phyloP scores from a whole-genome alignment of 1,284 basidiomycete species.

The Lentinula novae-zelandiae region DNA sequence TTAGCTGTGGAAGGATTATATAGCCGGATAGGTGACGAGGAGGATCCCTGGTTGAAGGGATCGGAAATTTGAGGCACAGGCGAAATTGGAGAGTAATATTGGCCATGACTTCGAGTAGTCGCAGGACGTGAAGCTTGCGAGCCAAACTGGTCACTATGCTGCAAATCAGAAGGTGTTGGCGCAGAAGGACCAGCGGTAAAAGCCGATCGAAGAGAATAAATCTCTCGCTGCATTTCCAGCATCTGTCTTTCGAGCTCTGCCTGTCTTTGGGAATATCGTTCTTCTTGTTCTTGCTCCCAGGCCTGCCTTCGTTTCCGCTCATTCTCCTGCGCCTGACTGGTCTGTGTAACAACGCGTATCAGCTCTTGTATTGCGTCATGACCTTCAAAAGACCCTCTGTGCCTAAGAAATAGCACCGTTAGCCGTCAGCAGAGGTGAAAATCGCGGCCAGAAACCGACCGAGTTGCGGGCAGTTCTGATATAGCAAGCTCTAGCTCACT shows the following conservation, averaged over 20 bases:
- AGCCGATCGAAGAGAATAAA: constrained; percentile 45
- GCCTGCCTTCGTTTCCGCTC: constrained; percentile 53
- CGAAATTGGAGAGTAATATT: constrained; percentile 32
- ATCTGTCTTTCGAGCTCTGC: constrained; percentile 58
- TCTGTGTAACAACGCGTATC: constrained; percentile 46
- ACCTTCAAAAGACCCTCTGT: constrained; percentile 27
- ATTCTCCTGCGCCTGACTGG: constrained; percentile 52
- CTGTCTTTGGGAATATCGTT: constrained; percentile 47
- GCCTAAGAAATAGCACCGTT: constrained; percentile 1
- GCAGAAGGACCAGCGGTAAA: constrained; percentile 18
- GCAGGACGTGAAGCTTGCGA: not conserved
- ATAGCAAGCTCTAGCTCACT: constrained; percentile 61
- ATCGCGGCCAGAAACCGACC: constrained; percentile 18
- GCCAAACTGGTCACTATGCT: constrained; percentile 7
- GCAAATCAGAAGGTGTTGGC: not conserved
- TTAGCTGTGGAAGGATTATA: constrained; percentile 6
- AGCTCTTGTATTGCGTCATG: constrained; percentile 54
- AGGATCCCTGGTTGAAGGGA: constrained; percentile 40
- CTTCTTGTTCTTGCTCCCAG: constrained; percentile 71
- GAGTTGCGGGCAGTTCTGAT: constrained; percentile 36
- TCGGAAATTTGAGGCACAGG: constrained; percentile 27
- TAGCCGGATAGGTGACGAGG: constrained; percentile 24
- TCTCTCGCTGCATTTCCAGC: constrained; percentile 54
- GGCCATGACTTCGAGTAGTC: not conserved
- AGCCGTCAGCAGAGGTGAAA: not conserved